Base-by-base conservation (phyloP, 192 early-diverging fungal species). In the Umbelopsis sp. region DNA sequence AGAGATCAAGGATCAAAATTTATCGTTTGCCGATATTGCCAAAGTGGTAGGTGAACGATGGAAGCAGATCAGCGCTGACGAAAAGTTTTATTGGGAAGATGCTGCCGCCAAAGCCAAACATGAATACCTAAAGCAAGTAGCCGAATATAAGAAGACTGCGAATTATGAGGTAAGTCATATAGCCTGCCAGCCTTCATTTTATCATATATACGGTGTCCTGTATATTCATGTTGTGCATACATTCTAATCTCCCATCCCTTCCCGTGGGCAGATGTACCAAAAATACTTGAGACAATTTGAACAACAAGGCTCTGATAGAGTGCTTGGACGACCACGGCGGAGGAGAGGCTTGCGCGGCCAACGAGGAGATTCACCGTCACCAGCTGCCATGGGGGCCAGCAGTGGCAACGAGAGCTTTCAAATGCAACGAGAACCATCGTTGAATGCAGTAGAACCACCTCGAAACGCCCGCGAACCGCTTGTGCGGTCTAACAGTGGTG, bases 41-140 rank as follows among this genome's bases (percentile, higher is more conserved):
- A 79, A 79, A 20, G 65, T 79, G 2, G 77, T 79, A 8, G 77
- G 77, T 53, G 77, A 79, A 33, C 77, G 77, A 37, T 79, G 73
- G 77, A 79, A 79, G 64, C 47, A 55, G 15, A 75, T 79, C 21
- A 35, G 46, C 10, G 46, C 74, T 0, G 69, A 64, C 0, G 73
- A 75, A 37, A 79, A 79, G 47, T 69, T 66, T 25, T 41, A 33
- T 2, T 68, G 69, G n/a, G 77, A 79, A 49, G 46, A 44, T 37
- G 49, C 69, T 3, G 77, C 77, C 16, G 67, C 77, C 3, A 50
- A 58, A n/a, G 73, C 52, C 7, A 79, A 79, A 50, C 67, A 71
- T 64, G 58, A 79, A 37, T 79, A 79, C 46, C 13, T 35, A 16
- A 61, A 61, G 30, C 55, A 35, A 61, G 55, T 35, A 15, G 30